Base-by-base conservation (phyloP, 331 rosid species). In the Pyrus hybrid region DNA sequence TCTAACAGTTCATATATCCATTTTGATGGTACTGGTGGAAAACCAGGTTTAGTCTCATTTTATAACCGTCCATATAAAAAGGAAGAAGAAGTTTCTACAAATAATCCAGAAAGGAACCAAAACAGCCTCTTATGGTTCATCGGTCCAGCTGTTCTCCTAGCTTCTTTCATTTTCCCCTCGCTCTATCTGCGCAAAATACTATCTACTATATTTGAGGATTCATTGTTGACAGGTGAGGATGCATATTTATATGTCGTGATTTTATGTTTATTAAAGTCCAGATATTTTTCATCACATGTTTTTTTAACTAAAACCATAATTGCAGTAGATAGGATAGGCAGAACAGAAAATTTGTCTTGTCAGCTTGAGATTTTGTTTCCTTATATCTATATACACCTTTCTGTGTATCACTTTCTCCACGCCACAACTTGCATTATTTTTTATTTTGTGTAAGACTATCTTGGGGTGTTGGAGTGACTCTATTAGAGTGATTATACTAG, bases 81-180 rank as follows among this genome's bases (percentile, higher is more conserved):
- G 61, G 88, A 85, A 45, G 79, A 84, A 37, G 86, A 74, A 79
- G 70, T 78, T 70, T 81, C 58, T 56, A 35, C 56, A 68, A 71
- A 84, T 7, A 88, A 80, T 28, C 63, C 88, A 20, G 85, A 71
- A 45, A 80, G 80, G 84, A 84, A 81, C 64, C 90, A 77, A 49
- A 85, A 82, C 86, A 87, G 72, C 85, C 68, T 90, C 53, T 81
- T 95, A 47, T 95, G 97, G 97, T 86, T 92, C 75, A 37, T 85
- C 11, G 97, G 97, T 71, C 99, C 99, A 30, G 86, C 96, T 22
- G 85, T 95, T 74, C 97, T 95, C 14, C 93, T 95, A 63, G 91
- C 97, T 73, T 95, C 99, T 63, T 95, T 95, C 87, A 84, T 95
- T 80, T 90, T 92, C 79, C 99, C 99, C 22, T 92, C 99, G 3